Percentiles rank a stretch among this genome's conserved stretches.
Evolutionary conservation across 73 alveolate genomes (phyloP).

Genomic region (Stentor coeruleus): DNA sequence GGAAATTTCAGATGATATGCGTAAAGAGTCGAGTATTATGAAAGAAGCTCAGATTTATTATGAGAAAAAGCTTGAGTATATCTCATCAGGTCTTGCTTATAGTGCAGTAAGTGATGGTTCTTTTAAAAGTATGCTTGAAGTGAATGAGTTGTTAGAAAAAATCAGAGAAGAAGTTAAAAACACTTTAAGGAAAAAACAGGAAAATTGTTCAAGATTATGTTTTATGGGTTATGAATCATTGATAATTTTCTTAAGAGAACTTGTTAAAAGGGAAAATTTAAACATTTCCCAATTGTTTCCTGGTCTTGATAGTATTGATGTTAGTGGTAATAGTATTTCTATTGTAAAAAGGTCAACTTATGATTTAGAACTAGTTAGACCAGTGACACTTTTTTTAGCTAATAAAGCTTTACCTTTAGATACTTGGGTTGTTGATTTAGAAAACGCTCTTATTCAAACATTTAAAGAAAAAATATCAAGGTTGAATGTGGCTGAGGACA

Average conservation of each 20-base stretch:
- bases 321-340: neutral
- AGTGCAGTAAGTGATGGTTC: neutral
- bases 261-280: neutral
- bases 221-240: slow-evolving; percentile 1
- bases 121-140: slow-evolving; percentile 10
- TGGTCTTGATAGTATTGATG: neutral
- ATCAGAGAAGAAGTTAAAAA: slow-evolving; percentile 1
- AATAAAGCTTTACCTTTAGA: neutral
- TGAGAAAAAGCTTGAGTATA: neutral
- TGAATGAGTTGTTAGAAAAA: neutral
- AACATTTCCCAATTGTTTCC: neutral
- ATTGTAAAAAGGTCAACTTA: neutral
- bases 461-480: neutral
- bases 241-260: neutral
- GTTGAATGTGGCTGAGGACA: neutral
- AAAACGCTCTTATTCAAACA: neutral
- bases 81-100: neutral
- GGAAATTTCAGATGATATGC: slow-evolving; percentile 8
- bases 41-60: neutral
- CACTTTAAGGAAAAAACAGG: neutral
- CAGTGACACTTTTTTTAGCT: neutral
- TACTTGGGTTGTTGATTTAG: slow-evolving; percentile 17
- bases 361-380: neutral
- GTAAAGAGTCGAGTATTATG: neutral
- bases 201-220: slow-evolving; percentile 12